phyloP scores from a whole-genome alignment of 2,329 filamentous ascomycete species.

The Scolecobasidium constrictum region DNA sequence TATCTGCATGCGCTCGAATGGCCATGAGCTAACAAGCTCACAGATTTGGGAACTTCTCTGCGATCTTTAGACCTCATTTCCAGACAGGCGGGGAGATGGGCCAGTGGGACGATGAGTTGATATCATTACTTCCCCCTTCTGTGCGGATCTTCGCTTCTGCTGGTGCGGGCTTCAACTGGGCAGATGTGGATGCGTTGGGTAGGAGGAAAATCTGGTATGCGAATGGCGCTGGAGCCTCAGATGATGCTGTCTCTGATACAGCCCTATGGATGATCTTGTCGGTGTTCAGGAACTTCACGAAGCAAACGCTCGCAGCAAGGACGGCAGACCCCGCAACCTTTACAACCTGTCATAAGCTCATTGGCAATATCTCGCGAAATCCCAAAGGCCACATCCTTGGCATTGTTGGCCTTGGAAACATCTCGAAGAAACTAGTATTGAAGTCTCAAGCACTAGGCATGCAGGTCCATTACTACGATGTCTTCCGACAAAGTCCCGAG shows the following conservation, averaged over 20 bases:
- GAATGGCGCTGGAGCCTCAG: neutral
- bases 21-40: too few relatives aligned
- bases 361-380: neutral
- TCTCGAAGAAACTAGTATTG: too few relatives aligned
- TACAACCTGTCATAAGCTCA: neutral
- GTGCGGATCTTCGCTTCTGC: conserved; percentile 12
- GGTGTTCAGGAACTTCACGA: neutral
- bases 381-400: neutral
- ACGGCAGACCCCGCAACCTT: neutral
- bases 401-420: neutral
- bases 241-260: neutral
- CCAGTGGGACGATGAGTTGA: conserved; percentile 13
- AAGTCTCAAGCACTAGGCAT: too few relatives aligned
- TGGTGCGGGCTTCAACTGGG: conserved; percentile 14
- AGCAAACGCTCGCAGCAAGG: neutral
- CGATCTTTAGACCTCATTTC: conserved; percentile 14
- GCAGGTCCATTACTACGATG: too few relatives aligned
- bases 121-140: conserved; percentile 11
- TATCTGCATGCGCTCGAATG: too few relatives aligned
- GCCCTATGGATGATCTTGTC: neutral
- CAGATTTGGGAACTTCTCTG: conserved; percentile 12
- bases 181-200: conserved; percentile 12
- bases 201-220: neutral
- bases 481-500: too few relatives aligned
- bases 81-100: conserved; percentile 14